Evolutionary conservation across 257 asterid species (phyloP).

Genomic region (Nicotiana noctiflora): DNA sequence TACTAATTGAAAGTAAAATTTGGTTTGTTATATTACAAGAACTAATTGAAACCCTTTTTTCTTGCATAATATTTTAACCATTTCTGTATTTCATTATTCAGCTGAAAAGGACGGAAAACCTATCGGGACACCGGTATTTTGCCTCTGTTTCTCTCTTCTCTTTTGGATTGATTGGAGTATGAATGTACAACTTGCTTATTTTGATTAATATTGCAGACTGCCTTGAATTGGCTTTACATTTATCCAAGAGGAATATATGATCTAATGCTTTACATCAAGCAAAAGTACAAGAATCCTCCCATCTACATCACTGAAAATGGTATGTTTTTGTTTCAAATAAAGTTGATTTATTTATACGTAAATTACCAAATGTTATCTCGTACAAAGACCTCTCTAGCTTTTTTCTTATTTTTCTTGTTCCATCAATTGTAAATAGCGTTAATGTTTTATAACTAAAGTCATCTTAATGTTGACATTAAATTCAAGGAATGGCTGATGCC

Average conservation of each 20-base stretch:
- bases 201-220: slow-evolving; percentile 13
- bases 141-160: neutral
- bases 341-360: neutral
- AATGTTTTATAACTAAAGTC: neutral
- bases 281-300: slow-evolving; percentile 25
- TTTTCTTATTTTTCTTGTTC: neutral
- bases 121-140: slow-evolving; percentile 10
- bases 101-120: slow-evolving; percentile 19
- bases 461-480: neutral
- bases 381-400: no score
- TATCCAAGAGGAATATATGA: slow-evolving; percentile 25
- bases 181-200: neutral
- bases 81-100: neutral
- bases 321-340: neutral
- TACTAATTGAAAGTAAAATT: neutral
- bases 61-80: no score
- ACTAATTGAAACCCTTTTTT: no score
- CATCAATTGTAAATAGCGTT: neutral
- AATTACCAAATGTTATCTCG: no score
- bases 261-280: slow-evolving; percentile 23
- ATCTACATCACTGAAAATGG: slow-evolving; percentile 27
- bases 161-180: neutral
- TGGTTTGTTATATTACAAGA: neutral
- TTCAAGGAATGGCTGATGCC: slow-evolving; percentile 18
- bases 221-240: slow-evolving; percentile 20